phyloP scores from a whole-genome alignment of 768 basidiomycete species.

The Calocybe gangraenosa region DNA sequence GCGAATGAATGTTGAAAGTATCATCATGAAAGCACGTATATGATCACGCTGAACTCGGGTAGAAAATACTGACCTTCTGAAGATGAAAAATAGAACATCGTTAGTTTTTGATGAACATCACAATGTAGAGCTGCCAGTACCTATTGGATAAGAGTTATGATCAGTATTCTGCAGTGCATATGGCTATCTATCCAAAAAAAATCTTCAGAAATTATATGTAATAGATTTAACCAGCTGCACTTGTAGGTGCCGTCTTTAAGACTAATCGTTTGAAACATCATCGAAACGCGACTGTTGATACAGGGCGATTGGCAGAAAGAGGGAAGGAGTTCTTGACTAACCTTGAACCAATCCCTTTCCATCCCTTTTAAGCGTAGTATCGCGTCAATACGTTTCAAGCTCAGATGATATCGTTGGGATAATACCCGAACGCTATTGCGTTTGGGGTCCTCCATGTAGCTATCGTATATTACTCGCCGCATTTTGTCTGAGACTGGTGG shows the following conservation, averaged over 20 bases:
- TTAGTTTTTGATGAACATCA: neutral
- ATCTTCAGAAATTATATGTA: constrained; percentile 21
- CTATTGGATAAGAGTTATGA: constrained; percentile 13
- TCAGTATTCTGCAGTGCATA: constrained; percentile 14
- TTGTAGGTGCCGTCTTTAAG: constrained; percentile 64
- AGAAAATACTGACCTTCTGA: constrained; percentile 34
- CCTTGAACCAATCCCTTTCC: constrained; percentile 70
- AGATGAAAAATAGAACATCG: constrained; percentile 1
- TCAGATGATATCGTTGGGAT: constrained; percentile 58
- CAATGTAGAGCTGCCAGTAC: constrained; percentile 17
- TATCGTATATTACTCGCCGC: constrained; percentile 53
- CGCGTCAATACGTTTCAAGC: constrained; percentile 78
- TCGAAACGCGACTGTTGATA: constrained; percentile 12
- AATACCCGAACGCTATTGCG: constrained; percentile 54
- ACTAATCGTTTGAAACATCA: constrained; percentile 87
- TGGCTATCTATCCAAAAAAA: constrained; percentile 8
- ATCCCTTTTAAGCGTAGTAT: constrained; percentile 79
- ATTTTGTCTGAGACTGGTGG: constrained; percentile 64
- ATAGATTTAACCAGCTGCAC: constrained; percentile 55
- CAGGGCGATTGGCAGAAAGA: constrained; percentile 15
- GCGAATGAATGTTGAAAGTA: constrained; percentile 59
- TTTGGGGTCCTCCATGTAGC: constrained; percentile 56
- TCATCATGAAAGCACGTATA: constrained; percentile 39
- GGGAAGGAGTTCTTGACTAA: too few species aligned
- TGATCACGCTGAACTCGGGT: neutral